Evolutionary conservation across 306 rosid genomes (phyloP), one percentile per base, ranked within the genome.

Genomic region (Vigna radiata): DNA sequence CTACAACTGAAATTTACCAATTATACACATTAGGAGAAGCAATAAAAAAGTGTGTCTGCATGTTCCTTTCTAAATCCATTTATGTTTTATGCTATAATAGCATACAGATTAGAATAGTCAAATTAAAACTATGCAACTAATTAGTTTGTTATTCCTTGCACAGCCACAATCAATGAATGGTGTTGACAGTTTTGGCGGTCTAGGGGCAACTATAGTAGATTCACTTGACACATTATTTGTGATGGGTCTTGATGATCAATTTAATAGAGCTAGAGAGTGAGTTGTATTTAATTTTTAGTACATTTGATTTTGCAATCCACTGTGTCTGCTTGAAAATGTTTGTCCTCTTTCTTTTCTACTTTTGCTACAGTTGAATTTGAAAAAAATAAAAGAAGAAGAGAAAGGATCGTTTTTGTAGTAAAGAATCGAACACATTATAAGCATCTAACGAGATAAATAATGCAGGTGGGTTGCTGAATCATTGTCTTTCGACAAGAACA

Each of bases 131-230:
- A 25, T 25, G 56, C 43, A 52, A 52, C 87, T 87, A 49, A 76
- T 70, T 68, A 48, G 61, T 78, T 80, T 72, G 11, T 4, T 75
- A 76, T 84, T 75, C 75, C 70, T 84, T 36, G 76, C 50, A 58
- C 90, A 89, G 93, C 93, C 93, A n/a, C 82, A 64, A 71, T 62
- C 89, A 52, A 87, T 60, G 76, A 46, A 8, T 17, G 87, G 89
- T 25, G 76, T 79, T 73, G 81, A 89, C 68, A 87, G 44, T 83
- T 89, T 89, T 41, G 93, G 90, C 4, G 89, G 89, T 54, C 81
- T 89, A 8, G 93, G 93, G n/a, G 93, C 89, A 70, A 89, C 93
- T 60, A 58, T 89, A 48, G 85, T 89, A 54, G 93, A 89, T 73
- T 89, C 93, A 33, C 93, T 87, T 50, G 93, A 87, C 82, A 87